Conservation (phyloP, 352 stramenopile species). For the Pilasporangium apinafurcum region DNA sequence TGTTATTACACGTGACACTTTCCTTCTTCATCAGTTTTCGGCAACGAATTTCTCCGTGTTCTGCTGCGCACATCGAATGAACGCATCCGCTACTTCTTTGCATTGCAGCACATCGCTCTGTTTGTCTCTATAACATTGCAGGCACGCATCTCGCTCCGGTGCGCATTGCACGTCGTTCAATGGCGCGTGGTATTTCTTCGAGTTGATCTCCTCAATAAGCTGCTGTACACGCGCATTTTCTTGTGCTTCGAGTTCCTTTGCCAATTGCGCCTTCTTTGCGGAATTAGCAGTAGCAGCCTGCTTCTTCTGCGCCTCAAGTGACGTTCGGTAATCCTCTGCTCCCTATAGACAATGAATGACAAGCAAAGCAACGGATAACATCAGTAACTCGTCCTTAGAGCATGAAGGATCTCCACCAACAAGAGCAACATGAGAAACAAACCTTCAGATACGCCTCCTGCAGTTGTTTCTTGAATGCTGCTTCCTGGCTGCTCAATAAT, state of each 20-base stretch:
- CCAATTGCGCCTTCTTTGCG: conserved; percentile 47
- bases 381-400: background rate
- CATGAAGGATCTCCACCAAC: background rate
- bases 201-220: conserved; percentile 71
- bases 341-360: conserved; percentile 20
- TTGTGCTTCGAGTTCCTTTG: conserved; percentile 62
- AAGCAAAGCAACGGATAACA: background rate
- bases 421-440: background rate
- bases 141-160: conserved; percentile 63
- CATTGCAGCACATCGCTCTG: conserved; percentile 73
- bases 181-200: conserved; percentile 80
- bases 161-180: conserved; percentile 81
- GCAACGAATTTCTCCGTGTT: conserved; percentile 60
- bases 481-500: conserved; percentile 33
- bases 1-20: too few relatives aligned
- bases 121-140: conserved; percentile 86
- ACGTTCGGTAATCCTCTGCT: conserved; percentile 65
- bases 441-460: conserved; percentile 77
- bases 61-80: conserved; percentile 72
- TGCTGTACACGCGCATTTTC: conserved; percentile 66
- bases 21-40: too few relatives aligned
- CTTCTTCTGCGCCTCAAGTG: conserved; percentile 42
- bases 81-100: conserved; percentile 83
- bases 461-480: conserved; percentile 60
- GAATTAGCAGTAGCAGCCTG: conserved; percentile 10